phyloP scores from a whole-genome alignment of 768 basidiomycete species.

The Boletus sensibilis region DNA sequence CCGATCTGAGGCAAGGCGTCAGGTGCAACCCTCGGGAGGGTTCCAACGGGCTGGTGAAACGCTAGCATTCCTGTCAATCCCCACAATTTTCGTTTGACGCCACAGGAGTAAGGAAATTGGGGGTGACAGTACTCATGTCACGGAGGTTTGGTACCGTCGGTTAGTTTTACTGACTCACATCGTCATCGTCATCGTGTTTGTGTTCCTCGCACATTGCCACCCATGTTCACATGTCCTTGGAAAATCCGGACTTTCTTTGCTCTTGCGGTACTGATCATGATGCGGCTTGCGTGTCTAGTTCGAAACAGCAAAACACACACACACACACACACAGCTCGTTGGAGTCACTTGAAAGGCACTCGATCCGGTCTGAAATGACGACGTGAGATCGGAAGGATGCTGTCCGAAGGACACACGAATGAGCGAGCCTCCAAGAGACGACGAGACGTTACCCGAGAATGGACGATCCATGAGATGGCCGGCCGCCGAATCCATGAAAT shows the following conservation, averaged over 20 bases:
- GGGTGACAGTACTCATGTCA: not conserved
- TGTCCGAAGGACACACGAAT: not conserved
- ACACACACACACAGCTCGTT: not conserved
- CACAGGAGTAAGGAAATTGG: not conserved
- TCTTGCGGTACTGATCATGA: not conserved
- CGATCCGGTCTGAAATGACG: not conserved
- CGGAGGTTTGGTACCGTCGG: not conserved
- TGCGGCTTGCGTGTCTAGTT: not conserved
- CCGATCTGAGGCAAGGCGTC: not conserved
- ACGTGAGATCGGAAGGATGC: not conserved
- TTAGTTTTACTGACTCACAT: not conserved
- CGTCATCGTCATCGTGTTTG: not conserved
- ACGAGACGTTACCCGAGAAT: not conserved
- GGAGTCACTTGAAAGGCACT: not conserved
- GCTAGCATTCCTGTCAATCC: slow-evolving; percentile 4
- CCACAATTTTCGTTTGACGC: not conserved
- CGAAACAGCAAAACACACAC: not conserved
- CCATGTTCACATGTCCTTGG: not conserved
- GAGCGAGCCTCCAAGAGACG: not conserved
- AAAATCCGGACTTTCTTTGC: not conserved
- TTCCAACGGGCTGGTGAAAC: slow-evolving; percentile 6
- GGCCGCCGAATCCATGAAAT: not conserved
- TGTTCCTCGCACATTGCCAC: not conserved
- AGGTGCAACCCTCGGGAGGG: not conserved
- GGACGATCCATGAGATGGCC: not conserved